phyloP scores from a whole-genome alignment of 257 asterid genomes.

The Solanum lycopersicoides region DNA sequence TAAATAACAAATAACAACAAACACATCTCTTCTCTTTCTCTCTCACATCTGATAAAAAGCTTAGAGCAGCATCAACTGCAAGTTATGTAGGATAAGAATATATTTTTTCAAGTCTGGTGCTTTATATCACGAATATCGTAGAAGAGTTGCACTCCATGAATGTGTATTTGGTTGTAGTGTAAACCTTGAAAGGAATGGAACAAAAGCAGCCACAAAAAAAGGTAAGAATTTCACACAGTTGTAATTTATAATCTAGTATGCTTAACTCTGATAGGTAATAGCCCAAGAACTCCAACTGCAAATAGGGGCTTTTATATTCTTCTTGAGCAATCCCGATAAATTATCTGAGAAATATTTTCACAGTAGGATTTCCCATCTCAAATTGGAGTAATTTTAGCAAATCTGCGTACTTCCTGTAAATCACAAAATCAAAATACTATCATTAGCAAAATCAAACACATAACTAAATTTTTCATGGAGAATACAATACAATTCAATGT shows the following conservation, averaged over 20 bases:
- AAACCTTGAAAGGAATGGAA: constrained; percentile 57
- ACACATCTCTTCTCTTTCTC: too few relatives aligned
- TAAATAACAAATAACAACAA: too few relatives aligned
- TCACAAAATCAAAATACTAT: neutral
- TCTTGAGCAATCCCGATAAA: constrained; percentile 44
- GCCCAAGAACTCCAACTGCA: constrained; percentile 72
- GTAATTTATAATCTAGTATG: constrained; percentile 37
- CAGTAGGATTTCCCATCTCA: constrained; percentile 80
- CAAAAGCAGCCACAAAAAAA: constrained; percentile 75
- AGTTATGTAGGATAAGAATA: constrained; percentile 43
- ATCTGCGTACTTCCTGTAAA: constrained; percentile 60
- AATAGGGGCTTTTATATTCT: constrained; percentile 23
- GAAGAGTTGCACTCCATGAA: constrained; percentile 57
- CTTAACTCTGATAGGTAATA: constrained; percentile 77
- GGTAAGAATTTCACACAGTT: constrained; percentile 69
- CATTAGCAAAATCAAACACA: neutral
- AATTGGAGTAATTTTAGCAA: constrained; percentile 60
- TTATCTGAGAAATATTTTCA: constrained; percentile 69
- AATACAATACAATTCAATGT: neutral
- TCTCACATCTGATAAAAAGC: too few relatives aligned
- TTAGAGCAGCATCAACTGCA: constrained; percentile 18
- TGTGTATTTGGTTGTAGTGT: constrained; percentile 38
- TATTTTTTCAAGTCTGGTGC: constrained; percentile 61
- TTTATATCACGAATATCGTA: constrained; percentile 45
- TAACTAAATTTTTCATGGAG: neutral